Conservation (phyloP, 208 protist genomes). For the Wallacemonas sp. region DNA sequence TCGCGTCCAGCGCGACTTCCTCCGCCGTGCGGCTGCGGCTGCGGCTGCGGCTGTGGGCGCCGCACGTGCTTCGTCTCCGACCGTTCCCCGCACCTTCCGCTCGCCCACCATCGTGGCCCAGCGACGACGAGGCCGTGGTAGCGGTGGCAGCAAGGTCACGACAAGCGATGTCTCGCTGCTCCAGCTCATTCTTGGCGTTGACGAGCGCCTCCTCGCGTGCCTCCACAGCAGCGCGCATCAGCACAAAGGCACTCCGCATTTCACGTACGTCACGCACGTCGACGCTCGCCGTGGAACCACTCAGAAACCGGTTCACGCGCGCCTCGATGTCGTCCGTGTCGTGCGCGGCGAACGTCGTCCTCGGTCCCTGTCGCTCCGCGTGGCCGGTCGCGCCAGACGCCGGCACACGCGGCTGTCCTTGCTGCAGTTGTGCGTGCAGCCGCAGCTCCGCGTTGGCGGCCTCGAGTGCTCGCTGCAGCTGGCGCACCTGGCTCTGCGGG, state of each 20-base stretch:
- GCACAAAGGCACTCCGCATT: conserved; percentile 78
- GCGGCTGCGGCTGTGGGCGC: background rate
- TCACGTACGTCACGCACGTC: conserved; percentile 73
- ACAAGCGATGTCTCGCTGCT: background rate
- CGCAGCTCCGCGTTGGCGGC: conserved; percentile 89
- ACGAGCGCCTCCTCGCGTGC: conserved; percentile 28
- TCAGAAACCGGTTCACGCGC: conserved; percentile 61
- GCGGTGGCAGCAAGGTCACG: no score
- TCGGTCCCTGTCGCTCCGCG: background rate
- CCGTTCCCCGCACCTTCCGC: no score
- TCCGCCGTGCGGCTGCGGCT: conserved; percentile 5
- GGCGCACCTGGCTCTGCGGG: conserved; percentile 56
- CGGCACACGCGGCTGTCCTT: background rate
- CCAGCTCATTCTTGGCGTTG: conserved; percentile 25
- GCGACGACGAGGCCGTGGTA: no score
- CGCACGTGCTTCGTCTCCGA: background rate
- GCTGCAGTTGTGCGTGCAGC: conserved; percentile 86
- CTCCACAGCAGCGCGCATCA: conserved; percentile 52
- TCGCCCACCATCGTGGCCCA: no score
- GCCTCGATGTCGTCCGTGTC: conserved; percentile 58
- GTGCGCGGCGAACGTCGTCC: conserved; percentile 30
- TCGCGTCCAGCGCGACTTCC: background rate
- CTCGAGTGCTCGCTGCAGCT: conserved; percentile 78
- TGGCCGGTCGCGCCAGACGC: background rate
- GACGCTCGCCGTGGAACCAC: conserved; percentile 56